Evolutionary conservation across 2,329 filamentous ascomycete species (phyloP).

Genomic region (Neoscytalidium dimidiatum): DNA sequence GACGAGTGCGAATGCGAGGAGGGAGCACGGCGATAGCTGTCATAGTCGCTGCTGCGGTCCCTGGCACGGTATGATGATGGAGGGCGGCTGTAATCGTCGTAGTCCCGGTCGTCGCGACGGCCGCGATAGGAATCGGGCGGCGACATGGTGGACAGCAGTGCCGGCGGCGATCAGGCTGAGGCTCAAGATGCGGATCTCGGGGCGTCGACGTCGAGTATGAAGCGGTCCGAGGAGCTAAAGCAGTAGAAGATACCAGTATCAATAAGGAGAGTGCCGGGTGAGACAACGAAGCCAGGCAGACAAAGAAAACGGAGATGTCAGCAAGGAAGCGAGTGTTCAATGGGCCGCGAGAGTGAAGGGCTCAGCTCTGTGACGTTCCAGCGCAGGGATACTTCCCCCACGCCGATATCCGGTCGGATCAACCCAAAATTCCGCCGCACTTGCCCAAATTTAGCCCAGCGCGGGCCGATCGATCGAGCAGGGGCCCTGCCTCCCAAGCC

Average conservation of each 20-base stretch:
- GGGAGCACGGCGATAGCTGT: constrained; percentile 3
- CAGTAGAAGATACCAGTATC: neutral
- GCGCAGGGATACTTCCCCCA: neutral
- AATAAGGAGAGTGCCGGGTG: neutral
- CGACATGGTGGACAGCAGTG: constrained; percentile 1
- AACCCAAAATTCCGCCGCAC: constrained; percentile 1
- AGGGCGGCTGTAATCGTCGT: neutral
- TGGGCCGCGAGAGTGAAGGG: neutral
- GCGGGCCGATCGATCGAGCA: constrained; percentile 1
- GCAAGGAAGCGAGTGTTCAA: neutral
- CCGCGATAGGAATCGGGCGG: constrained; percentile 1
- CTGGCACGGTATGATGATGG: constrained; percentile 3
- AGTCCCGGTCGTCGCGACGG: neutral
- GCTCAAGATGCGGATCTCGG: neutral
- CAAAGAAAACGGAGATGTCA: neutral
- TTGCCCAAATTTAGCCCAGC: neutral
- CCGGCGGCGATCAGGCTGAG: constrained; percentile 11
- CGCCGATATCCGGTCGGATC: constrained; percentile 6
- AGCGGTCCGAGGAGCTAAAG: neutral
- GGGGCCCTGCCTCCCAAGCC: constrained; percentile 3
- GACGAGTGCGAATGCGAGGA: constrained; percentile 11
- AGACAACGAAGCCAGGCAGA: neutral
- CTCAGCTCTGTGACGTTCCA: constrained; percentile 6
- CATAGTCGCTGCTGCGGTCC: constrained; percentile 8
- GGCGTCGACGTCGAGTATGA: neutral